Evolutionary conservation across 306 rosid genomes (phyloP), one percentile per base, ranked within the genome.

Genomic region (Mucuna pruriens): DNA sequence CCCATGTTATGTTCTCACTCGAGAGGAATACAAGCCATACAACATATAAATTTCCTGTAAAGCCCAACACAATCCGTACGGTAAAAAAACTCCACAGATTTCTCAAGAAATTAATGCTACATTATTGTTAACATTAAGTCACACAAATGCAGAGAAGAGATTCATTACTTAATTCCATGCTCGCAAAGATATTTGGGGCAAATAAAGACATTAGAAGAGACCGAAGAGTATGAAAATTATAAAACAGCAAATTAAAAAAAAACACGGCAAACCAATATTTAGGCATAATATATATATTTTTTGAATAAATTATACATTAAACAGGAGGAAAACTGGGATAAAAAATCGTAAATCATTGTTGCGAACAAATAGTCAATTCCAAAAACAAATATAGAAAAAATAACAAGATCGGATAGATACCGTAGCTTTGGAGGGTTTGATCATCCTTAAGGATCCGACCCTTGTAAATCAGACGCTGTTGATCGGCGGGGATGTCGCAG

Each of bases 381-480:
- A 40, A 5, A 1, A 4, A 29, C 0, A 62, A 72, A 72, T 6
- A 65, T 0, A 26, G 1, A 2, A 52, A 45, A 0, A 11, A 48
- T 9, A 25, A 33, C 33, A 23, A 81, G 87, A 84, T 87, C 86
- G 76, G 46, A 49, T n/a, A 23, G 58, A 89, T 89, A 94, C 98
- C 97, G 69, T 91, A 91, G 92, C 91, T 94, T 62, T 66, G 82
- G 34, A 94, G 90, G 15, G 94, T 80, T 75, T 94, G 93, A 76
- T 94, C 98, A 19, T 94, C 92, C 88, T 91, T 90, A 48, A 94
- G 87, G 83, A 94, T 94, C 86, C 97, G 91, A 2, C 98, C 98
- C 79, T 94, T 91, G 82, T 94, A 94, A 87, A 94, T 94, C 91
- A 94, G 84, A 15, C 98, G 90, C 82, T 94, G 98, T 73, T 89